Evolutionary conservation across 139 green algal species (phyloP), one percentile per base, ranked within the genome.

Genomic region (Bryopsis sp.): DNA sequence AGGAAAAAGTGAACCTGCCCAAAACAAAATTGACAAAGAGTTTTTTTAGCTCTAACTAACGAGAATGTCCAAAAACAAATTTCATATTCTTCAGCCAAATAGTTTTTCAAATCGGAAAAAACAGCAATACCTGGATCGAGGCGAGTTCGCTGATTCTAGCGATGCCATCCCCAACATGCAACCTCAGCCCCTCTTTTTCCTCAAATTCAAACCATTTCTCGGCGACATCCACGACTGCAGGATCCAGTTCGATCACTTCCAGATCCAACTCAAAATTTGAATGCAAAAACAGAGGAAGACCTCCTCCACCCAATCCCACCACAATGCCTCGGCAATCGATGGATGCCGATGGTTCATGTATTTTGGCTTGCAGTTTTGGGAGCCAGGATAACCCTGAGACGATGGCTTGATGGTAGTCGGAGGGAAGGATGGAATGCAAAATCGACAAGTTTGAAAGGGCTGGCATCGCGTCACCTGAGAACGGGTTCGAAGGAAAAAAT

Each of bases 261-360:
- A 82, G 70, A 11, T 68, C 39, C 47, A 81, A 50, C 19, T 72
- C 26, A 15, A 81, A 57, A 43, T 73, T 34, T 22, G n/a, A 46
- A 6, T 61, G 39, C 35, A 87, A 67, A 64, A 81, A 87, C 47
- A 81, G 75, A 2, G 81, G 77, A 58, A 88, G 74, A 1, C 36
- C 72, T 7, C 82, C 82, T 26, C 82, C 82, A 8, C 82, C 82
- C 11, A 87, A 58, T 39, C 82, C 82, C 29, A 88, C 50, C 8
- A 85, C 59, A 35, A 79, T 36, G 0, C 54, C 69, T 61, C 11
- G 4, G n/a, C n/a, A n/a, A n/a, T n/a, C n/a, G n/a, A n/a, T n/a
- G n/a, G n/a, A n/a, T n/a, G n/a, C n/a, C n/a, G n/a, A n/a, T n/a
- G n/a, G n/a, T n/a, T n/a, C n/a, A n/a, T n/a, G n/a, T n/a, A n/a